Evolutionary conservation across 805 yeast genomes (phyloP), one percentile per base, ranked within the genome.

Genomic region (Isabelozyma pseudorhagii): DNA sequence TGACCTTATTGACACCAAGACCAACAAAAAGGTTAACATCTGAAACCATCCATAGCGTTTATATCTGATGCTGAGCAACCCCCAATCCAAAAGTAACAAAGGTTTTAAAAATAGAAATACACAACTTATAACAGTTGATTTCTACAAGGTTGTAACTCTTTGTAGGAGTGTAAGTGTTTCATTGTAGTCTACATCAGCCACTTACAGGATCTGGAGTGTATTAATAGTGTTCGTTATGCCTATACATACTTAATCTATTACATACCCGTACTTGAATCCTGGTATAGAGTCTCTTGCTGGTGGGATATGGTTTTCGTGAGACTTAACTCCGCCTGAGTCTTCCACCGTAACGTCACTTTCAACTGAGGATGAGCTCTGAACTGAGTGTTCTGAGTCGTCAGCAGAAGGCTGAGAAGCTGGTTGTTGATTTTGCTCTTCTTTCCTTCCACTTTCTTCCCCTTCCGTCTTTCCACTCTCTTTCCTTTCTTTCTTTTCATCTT

Each of bases 231-330:
- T 1, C 11, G 28, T 38, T 14, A 38, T 15, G 8, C 40, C 40
- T 27, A 15, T 39, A 21, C 13, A n/a, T n/a, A 21, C 36, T 44
- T 46, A 52, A 45, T 54, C 51, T 40, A 58, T 56, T 14, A 57
- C 46, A 44, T 54, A 60, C 3, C 59, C 58, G 36, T 44, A 38
- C 11, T 60, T 58, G 14, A 56, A 53, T 3, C 60, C 60, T 13
- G 57, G 61, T 13, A 52, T 4, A 8, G n/a, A 9, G 15, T 38
- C 48, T 9, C 36, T 15, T 5, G 31, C 45, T 34, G n/a, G 15
- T 43, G 18, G 9, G 27, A 18, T 9, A 25, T 43, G 27, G 27
- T 31, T 36, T 18, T 25, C 38, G 34, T 28, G 14, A 29, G 42
- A 42, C 38, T 50, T 42, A 11, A 28, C 25, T 11, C 21, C 21